Base-by-base conservation (phyloP, 2,329 filamentous ascomycete genomes). In the Epichloe gansuensis region DNA sequence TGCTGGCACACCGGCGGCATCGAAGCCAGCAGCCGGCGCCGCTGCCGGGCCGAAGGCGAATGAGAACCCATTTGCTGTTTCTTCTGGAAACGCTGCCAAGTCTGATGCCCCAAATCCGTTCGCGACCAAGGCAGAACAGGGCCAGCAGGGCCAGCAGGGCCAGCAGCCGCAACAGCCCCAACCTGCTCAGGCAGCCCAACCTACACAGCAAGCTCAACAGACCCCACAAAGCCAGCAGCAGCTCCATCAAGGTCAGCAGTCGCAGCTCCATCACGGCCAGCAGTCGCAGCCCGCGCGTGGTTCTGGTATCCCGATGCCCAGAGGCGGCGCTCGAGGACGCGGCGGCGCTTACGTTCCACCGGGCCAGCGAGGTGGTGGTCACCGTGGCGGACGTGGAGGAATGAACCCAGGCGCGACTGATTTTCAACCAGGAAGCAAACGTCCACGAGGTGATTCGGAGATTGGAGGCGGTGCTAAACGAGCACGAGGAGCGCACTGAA, bases 381-480 rank as follows among this genome's bases (percentile, higher is more conserved):
- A 57, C 15, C 58, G 69, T 41, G 69, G 69, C 25, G 67, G 70
- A 35, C 69, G 74, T 23, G 65, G 65, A 11, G 67, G 54, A 11
- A 59, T 81, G 58, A 81, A 77, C 56, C 71, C 74, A 1, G 66
- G 66, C 12, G 78, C 74, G 9, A 68, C 72, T 47, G 80, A 82
- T 52, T 76, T 80, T 57, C 77, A 80, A 42, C 74, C 75, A 8
- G 77, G 78, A 4, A 76, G 72, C 57, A 81, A 82, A 65, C 71
- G 78, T 31, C 72, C 76, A 13, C 69, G 78, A 50, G 77, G 80
- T 47, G 78, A 82, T 51, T 68, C 66, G 0, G 71, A 73, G 49
- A 63, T 56, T 23, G 69, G 67, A 3, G 69, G 64, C 17, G 70
- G 70, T 21, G 69, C 68, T 3, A 73, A 73, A 61, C 62, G 71